A percentile compares a stretch with the other conserved stretches of the same genome.
Evolutionary conservation across 148 eudicot species (phyloP).

Genomic region (Fagopyrum homotropicum): DNA sequence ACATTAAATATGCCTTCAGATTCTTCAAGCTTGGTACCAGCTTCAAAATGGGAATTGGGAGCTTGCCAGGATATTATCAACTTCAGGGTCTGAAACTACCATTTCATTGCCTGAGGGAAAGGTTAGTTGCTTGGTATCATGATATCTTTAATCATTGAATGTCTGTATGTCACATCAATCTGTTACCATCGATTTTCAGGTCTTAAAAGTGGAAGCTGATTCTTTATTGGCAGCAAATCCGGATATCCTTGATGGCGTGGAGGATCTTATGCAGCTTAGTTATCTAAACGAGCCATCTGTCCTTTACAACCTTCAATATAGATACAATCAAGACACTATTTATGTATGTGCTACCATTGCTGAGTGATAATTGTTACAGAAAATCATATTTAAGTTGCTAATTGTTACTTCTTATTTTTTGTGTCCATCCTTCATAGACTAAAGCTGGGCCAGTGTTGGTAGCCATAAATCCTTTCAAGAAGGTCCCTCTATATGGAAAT

Average conservation of each 20-base stretch:
- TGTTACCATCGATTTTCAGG: conserved; percentile 32
- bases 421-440: conserved; percentile 37
- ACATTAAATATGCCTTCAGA: conserved; percentile 38
- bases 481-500: conserved; percentile 69
- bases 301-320: conserved; percentile 76
- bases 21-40: conserved; percentile 81
- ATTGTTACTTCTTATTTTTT: background rate
- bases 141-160: background rate
- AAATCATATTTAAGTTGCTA: conserved; percentile 5
- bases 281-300: conserved; percentile 90
- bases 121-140: conserved; percentile 34
- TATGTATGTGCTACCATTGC: conserved; percentile 49
- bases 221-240: conserved; percentile 81
- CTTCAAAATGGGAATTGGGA: conserved; percentile 86
- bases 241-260: conserved; percentile 90
- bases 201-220: conserved; percentile 56
- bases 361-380: conserved; percentile 5
- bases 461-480: conserved; percentile 89
- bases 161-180: conserved; percentile 1
- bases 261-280: conserved; percentile 96
- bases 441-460: conserved; percentile 97
- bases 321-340: conserved; percentile 71
- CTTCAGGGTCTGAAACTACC: conserved; percentile 52
- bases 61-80: conserved; percentile 64
- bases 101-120: conserved; percentile 70